Percentiles rank a stretch among this genome's conserved stretches.
Conservation (phyloP, 129 eudicot genomes). For the Lonicera japonica region DNA sequence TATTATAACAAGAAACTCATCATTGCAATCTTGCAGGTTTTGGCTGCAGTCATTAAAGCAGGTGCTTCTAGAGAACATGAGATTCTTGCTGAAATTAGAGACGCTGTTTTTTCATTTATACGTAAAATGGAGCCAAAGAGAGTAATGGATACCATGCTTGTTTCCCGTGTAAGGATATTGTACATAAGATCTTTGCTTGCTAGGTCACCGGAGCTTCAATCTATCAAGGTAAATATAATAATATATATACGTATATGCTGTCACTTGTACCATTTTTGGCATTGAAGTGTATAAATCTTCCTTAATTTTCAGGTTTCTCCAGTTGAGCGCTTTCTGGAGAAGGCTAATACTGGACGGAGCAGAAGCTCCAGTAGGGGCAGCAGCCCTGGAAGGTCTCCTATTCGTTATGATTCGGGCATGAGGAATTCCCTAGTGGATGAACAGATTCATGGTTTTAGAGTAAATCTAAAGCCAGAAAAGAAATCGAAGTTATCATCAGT, state of each 20-base stretch:
- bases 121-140: conserved; percentile 96
- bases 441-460: conserved; percentile 71
- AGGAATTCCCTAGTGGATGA: conserved; percentile 65
- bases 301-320: conserved; percentile 61
- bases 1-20: neutral
- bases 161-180: conserved; percentile 93
- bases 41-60: conserved; percentile 97
- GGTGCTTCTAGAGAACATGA: conserved; percentile 99
- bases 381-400: conserved; percentile 96
- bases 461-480: conserved; percentile 84
- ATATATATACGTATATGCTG: neutral
- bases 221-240: conserved; percentile 61
- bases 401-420: conserved; percentile 52
- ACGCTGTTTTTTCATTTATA: conserved; percentile 84
- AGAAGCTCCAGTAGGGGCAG: conserved; percentile 95
- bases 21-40: conserved; percentile 52
- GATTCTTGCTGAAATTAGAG: conserved; percentile 97
- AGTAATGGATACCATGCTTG: conserved; percentile 99
- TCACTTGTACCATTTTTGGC: neutral
- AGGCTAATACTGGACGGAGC: conserved; percentile 65
- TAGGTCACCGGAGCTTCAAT: conserved; percentile 91
- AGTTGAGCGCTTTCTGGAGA: conserved; percentile 86
- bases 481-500: conserved; percentile 93
- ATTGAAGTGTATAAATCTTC: conserved; percentile 4
- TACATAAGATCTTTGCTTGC: conserved; percentile 93